These are phyloP conservation scores for Gaeumannomyces tritici DNA, from an alignment of 2,329 filamentous ascomycete species.

Conservation along the genomic window DNA sequence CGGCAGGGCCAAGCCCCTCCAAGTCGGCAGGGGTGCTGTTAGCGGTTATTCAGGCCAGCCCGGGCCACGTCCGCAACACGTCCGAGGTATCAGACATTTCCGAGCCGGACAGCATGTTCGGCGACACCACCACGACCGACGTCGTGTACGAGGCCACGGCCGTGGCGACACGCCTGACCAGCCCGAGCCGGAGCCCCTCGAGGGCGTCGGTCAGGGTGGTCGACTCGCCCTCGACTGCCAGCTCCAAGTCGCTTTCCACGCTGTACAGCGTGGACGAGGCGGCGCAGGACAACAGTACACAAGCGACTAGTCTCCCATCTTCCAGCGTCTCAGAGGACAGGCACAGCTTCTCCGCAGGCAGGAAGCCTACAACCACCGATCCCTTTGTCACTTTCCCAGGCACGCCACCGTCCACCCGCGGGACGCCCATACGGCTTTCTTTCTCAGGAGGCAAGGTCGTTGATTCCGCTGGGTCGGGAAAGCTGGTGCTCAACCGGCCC, in stretches of 20 bases:
- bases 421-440: neutral
- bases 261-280: constrained; percentile 45
- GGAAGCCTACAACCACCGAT: neutral
- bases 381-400: neutral
- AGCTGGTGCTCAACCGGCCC: neutral
- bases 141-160: neutral
- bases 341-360: neutral
- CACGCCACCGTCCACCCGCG: neutral
- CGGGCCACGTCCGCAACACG: constrained; percentile 16
- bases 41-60: constrained; percentile 7
- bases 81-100: constrained; percentile 24
- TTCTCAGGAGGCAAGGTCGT: neutral
- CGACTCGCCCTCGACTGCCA: constrained; percentile 29
- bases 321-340: neutral
- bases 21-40: neutral
- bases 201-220: neutral
- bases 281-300: constrained; percentile 19
- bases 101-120: constrained; percentile 31
- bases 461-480: neutral
- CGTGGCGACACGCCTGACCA: constrained; percentile 20
- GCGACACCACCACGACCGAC: constrained; percentile 8
- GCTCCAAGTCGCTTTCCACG: constrained; percentile 45
- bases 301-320: neutral
- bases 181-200: constrained; percentile 26
- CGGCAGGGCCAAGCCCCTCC: constrained; percentile 2